phyloP scores from a whole-genome alignment of 257 asterid genomes.

The Salvia miltiorrhiza region DNA sequence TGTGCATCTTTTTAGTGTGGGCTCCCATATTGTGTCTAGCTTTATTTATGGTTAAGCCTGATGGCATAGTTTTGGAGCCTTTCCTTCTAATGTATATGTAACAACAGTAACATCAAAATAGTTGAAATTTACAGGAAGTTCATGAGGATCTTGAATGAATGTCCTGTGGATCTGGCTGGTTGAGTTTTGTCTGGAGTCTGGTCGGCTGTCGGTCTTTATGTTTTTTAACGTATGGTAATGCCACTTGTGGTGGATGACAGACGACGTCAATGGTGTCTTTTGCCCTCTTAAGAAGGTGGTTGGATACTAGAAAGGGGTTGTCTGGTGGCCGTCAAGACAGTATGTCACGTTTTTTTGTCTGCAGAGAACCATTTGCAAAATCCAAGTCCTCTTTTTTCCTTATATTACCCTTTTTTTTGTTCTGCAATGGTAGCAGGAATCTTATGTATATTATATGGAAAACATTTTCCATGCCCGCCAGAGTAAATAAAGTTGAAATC shows the following conservation, averaged over 20 bases:
- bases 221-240: conserved; percentile 8
- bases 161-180: conserved; percentile 10
- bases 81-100: neutral
- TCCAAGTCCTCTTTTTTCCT: conserved; percentile 24
- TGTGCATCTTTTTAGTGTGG: neutral
- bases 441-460: conserved; percentile 23
- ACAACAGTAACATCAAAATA: conserved; percentile 10
- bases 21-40: neutral
- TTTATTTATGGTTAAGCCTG: neutral
- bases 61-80: neutral
- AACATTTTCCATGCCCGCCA: conserved; percentile 10
- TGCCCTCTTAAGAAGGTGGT: conserved; percentile 16
- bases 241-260: neutral
- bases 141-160: conserved; percentile 4
- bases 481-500: conserved; percentile 24
- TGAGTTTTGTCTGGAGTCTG: conserved; percentile 25
- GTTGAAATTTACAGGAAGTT: conserved; percentile 29
- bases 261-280: conserved; percentile 7
- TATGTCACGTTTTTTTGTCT: conserved; percentile 1
- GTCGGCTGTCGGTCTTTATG: conserved; percentile 13
- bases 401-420: conserved; percentile 6
- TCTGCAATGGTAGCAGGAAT: neutral
- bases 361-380: conserved; percentile 16
- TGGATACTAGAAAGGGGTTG: conserved; percentile 14
- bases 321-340: conserved; percentile 14